Percentiles rank a stretch among this genome's conserved stretches.
phyloP scores from a whole-genome alignment of 805 yeast species.

The Ogataea nakhonphanomensis region DNA sequence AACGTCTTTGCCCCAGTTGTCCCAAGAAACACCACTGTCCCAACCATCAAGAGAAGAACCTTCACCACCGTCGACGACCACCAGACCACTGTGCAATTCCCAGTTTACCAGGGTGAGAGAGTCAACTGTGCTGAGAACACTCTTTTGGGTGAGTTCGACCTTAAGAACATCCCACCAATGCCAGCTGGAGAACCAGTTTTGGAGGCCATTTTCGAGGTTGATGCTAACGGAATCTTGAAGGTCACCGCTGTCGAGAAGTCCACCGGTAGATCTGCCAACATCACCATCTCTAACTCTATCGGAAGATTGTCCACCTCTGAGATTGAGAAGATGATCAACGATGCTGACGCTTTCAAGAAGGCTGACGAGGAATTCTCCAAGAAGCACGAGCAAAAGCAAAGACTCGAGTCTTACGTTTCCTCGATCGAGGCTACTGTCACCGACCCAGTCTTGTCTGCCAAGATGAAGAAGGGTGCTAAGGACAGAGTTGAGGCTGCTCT shows the following conservation, averaged over 20 bases:
- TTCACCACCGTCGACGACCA: constrained; percentile 98
- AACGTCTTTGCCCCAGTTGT: constrained; percentile 98
- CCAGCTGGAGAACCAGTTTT: constrained; percentile 99
- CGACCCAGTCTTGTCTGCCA: constrained; percentile 97
- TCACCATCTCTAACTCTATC: constrained; percentile 97
- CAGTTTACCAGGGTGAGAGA: constrained; percentile 99
- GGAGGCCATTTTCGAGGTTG: constrained; percentile 98
- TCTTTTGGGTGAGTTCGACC: constrained; percentile 96
- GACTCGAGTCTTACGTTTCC: constrained; percentile 97
- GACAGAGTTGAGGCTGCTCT: constrained; percentile 97
- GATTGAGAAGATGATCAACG: constrained; percentile 97
- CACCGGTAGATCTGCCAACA: constrained; percentile 97
- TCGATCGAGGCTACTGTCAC: constrained; percentile 94
- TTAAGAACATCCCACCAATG: constrained; percentile 96
- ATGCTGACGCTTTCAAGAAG: constrained; percentile 98
- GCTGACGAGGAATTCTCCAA: constrained; percentile 98
- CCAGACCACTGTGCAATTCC: constrained; percentile 98
- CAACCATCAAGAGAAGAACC: constrained; percentile 98
- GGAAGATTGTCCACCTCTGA: constrained; percentile 97
- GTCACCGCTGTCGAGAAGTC: constrained; percentile 98
- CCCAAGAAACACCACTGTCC: constrained; percentile 99
- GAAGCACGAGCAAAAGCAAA: constrained; percentile 99
- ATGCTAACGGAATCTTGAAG: constrained; percentile 99
- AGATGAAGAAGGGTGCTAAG: constrained; percentile 95
- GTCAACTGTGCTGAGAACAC: constrained; percentile 98